Percentiles rank a stretch among this genome's conserved stretches.
These are phyloP conservation scores for Tolypocladium ophioglossoides DNA, from an alignment of 2,329 filamentous ascomycete species.

Conservation along the genomic window DNA sequence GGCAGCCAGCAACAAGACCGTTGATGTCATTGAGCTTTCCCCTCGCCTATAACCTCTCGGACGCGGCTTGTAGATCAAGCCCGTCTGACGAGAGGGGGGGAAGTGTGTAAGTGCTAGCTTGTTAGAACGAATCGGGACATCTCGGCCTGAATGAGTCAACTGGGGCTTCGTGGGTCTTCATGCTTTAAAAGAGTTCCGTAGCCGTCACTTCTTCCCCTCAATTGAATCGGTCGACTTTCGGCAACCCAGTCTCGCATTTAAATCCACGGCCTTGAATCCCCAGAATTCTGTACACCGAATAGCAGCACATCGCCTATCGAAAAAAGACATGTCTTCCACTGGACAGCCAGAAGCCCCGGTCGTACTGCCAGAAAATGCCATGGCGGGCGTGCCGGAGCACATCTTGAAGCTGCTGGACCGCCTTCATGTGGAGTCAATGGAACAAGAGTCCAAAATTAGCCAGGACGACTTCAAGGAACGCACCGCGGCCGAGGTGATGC, in stretches of 20 bases:
- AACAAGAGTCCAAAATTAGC: conserved; percentile 5
- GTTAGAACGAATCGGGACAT: too few species aligned
- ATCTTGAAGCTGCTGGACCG: conserved; percentile 5
- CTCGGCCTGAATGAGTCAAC: background rate
- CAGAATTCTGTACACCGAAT: background rate
- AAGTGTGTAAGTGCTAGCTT: background rate
- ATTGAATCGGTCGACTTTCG: background rate
- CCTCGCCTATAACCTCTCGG: background rate
- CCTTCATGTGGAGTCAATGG: conserved; percentile 6
- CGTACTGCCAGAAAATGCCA: background rate
- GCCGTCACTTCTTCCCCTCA: background rate
- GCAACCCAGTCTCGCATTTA: background rate
- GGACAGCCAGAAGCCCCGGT: background rate
- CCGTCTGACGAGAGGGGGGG: background rate
- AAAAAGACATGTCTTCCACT: background rate
- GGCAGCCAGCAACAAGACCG: background rate
- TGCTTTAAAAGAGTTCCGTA: background rate
- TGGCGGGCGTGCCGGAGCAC: conserved; percentile 2
- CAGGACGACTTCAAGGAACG: background rate
- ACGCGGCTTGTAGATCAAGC: background rate
- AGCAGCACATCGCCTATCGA: too few species aligned
- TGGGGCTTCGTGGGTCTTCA: background rate
- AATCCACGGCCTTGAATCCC: background rate
- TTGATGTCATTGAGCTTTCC: background rate
- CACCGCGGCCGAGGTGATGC: conserved; percentile 26